Evolutionary conservation across 1,284 basidiomycete genomes (phyloP).

Genomic region (Cutaneotrichosporon sp.): DNA sequence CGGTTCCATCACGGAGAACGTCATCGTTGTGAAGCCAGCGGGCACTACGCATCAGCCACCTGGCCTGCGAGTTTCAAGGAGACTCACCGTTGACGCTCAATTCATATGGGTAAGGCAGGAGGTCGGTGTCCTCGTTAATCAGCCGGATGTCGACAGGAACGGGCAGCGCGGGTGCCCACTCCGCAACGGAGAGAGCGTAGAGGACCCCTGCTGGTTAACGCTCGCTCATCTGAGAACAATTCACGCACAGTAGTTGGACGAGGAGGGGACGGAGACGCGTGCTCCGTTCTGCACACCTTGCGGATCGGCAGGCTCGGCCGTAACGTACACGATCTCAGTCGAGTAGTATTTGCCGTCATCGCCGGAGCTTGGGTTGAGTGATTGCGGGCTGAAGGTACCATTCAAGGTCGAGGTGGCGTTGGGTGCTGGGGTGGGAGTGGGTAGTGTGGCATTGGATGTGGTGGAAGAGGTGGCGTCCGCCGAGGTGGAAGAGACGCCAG

Average conservation of each 20-base stretch:
- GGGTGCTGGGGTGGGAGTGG: too few relatives aligned
- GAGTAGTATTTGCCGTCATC: background rate
- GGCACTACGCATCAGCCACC: too few relatives aligned
- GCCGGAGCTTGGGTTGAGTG: background rate
- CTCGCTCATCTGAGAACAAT: background rate
- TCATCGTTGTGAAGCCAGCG: background rate
- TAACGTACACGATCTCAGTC: background rate
- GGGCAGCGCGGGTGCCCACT: slow-evolving; percentile 8
- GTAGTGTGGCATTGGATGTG: too few relatives aligned
- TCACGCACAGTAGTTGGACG: slow-evolving; percentile 4
- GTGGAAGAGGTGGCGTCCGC: too few relatives aligned
- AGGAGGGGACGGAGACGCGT: background rate
- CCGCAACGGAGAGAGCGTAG: background rate
- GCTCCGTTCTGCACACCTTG: background rate
- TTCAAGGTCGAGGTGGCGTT: too few relatives aligned
- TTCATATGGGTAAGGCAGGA: slow-evolving; percentile 4
- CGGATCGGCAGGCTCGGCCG: background rate
- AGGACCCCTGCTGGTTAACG: slow-evolving; percentile 1
- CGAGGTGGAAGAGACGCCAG: too few relatives aligned
- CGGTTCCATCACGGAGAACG: background rate
- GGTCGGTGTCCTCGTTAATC: background rate
- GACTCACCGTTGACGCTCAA: background rate
- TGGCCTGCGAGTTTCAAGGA: too few relatives aligned
- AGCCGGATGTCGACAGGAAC: slow-evolving; percentile 4
- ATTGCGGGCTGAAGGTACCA: too few relatives aligned